Evolutionary conservation across 2,329 filamentous ascomycete genomes (phyloP).

Genomic region (Tolypocladium endophyticum): DNA sequence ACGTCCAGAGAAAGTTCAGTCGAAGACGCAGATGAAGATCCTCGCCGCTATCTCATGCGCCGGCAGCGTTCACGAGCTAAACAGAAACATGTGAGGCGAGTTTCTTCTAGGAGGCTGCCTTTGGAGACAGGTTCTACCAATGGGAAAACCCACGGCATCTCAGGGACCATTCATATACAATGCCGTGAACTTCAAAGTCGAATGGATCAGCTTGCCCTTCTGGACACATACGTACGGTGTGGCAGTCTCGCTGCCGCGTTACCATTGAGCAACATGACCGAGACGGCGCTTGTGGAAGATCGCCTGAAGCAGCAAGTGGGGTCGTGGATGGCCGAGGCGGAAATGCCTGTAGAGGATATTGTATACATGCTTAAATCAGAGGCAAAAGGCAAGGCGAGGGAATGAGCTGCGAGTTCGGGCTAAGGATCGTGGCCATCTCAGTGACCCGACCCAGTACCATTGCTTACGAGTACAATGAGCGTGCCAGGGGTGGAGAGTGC

Average conservation of each 20-base stretch:
- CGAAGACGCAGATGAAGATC: slow-evolving; percentile 3
- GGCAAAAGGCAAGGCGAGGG: slow-evolving; percentile 15
- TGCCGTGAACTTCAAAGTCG: slow-evolving; percentile 3
- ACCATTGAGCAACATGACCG: slow-evolving; percentile 12
- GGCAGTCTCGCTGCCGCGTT: slow-evolving; percentile 5
- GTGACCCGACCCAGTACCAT: background rate
- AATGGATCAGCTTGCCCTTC: slow-evolving; percentile 3
- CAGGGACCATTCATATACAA: background rate
- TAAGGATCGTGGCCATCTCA: background rate
- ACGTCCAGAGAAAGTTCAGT: background rate
- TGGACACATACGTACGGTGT: slow-evolving; percentile 2
- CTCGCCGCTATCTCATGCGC: slow-evolving; percentile 10
- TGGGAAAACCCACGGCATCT: slow-evolving; percentile 7
- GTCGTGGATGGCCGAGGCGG: slow-evolving; percentile 10
- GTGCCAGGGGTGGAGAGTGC: background rate
- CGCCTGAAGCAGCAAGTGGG: slow-evolving; percentile 10
- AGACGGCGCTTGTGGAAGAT: slow-evolving; percentile 11
- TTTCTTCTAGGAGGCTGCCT: slow-evolving; percentile 12
- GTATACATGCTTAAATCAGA: slow-evolving; percentile 14
- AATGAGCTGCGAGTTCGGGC: background rate
- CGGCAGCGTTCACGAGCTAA: slow-evolving; percentile 7
- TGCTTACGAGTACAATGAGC: background rate
- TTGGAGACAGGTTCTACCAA: slow-evolving; percentile 13
- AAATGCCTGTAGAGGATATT: slow-evolving; percentile 6
- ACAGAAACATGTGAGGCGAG: slow-evolving; percentile 9